Percentiles rank a stretch among this genome's conserved stretches.
phyloP scores from a whole-genome alignment of 805 yeast genomes.

The Yarrowia sp. region DNA sequence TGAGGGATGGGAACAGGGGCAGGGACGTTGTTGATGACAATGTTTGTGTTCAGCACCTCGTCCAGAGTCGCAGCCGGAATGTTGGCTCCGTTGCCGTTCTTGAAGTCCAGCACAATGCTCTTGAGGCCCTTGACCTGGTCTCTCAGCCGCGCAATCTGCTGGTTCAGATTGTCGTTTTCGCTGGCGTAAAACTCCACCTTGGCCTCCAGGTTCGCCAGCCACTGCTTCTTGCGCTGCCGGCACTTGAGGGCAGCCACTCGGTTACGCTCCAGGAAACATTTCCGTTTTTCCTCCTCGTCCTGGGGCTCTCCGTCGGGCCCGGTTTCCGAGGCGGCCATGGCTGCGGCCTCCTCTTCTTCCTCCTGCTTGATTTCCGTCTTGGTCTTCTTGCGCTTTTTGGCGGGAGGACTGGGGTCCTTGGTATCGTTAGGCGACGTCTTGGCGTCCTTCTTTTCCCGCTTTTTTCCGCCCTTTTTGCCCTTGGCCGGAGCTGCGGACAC shows the following conservation, averaged over 20 bases:
- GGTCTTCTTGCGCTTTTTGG: slow-evolving; percentile 30
- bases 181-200: slow-evolving; percentile 73
- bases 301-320: slow-evolving; percentile 44
- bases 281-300: slow-evolving; percentile 78
- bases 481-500: neutral
- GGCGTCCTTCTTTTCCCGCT: slow-evolving; percentile 22
- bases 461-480: neutral
- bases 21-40: slow-evolving; percentile 35
- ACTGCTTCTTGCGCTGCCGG: slow-evolving; percentile 91
- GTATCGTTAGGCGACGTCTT: neutral
- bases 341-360: slow-evolving; percentile 19
- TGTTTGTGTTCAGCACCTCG: slow-evolving; percentile 24
- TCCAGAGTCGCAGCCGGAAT: slow-evolving; percentile 17
- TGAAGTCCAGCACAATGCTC: slow-evolving; percentile 28
- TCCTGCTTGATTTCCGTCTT: slow-evolving; percentile 23
- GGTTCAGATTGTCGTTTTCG: slow-evolving; percentile 71
- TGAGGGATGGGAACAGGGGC: slow-evolving; percentile 37
- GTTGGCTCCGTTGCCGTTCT: slow-evolving; percentile 31
- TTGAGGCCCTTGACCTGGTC: slow-evolving; percentile 57
- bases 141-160: slow-evolving; percentile 63
- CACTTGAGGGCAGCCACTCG: slow-evolving; percentile 95
- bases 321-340: neutral
- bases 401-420: neutral
- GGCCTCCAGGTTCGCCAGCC: slow-evolving; percentile 79
- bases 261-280: slow-evolving; percentile 83